Base-by-base conservation (phyloP, 306 rosid genomes). In the Styphnolobium japonicum region DNA sequence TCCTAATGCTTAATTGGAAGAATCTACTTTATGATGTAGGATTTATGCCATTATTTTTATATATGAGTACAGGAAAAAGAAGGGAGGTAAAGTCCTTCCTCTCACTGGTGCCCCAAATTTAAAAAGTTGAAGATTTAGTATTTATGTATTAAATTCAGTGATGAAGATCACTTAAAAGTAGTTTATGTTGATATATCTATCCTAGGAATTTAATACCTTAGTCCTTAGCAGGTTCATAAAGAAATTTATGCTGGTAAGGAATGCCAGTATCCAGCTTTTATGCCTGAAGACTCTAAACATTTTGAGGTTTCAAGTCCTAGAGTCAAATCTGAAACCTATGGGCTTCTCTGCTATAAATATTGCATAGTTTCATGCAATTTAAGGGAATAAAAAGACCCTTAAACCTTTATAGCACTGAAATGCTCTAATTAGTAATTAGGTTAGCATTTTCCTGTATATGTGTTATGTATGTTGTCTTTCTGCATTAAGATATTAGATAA, bases 351-450 rank as follows among this genome's bases (percentile, higher is more conserved):
- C 51, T 74, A 31, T 14, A 56, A 52, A 46, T 53, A 39, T n/a
- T 18, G 62, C 45, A 65, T 39, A 10, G 3, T 58, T 10, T 60
- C 61, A 7, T 45, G 39, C 8, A 31, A 43, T 49, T 27, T 60
- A 29, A 46, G 43, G 76, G 52, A 45, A 67, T 67, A 21, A 51
- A 71, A 80, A 16, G 14, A 34, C 4, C 40, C 42, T 9, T 55
- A 49, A 56, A 65, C 29, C 77, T 75, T 56, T 48, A 27, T 37
- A 68, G 67, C 21, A 46, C 10, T 68, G 58, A 40, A 81, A 74
- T 66, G 31, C 29, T 81, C 25, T 37, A 31, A 55, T 22, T 53
- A 42, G 29, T 56, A 16, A 43, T 34, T 64, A 60, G 29, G 33
- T 58, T 45, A 65, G 15, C 27, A 14, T 46, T 56, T 52, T n/a